Base-by-base conservation (phyloP, 306 rosid species). In the Vachellia pachyceras region DNA sequence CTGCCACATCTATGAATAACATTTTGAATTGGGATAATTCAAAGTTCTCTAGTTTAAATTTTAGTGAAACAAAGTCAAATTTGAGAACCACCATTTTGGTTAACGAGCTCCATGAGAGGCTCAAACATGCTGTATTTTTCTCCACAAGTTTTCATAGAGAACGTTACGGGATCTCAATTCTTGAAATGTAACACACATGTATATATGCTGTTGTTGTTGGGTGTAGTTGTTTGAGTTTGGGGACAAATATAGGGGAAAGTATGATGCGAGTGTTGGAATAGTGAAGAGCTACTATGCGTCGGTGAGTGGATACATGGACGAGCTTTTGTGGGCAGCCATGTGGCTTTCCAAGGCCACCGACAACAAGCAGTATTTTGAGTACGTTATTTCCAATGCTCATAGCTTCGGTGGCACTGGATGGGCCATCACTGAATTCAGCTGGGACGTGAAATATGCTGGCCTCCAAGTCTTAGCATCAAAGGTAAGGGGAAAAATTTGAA, bases 321-420 rank as follows among this genome's bases (percentile, higher is more conserved):
- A 96, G 86, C 73, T 96, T 89, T 79, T 95, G 82, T 95, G 99
- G 99, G 99, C 88, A 70, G 98, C 93, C 82, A 65, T 89, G 96
- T 96, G 99, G 99, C 86, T 96, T 0, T 92, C 92, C 84, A 92
- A 88, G 22, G 97, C 99, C 97, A 96, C 99, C 94, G 97, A 94
- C 97, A 96, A 81, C 14, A 69, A 84, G 42, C 83, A 80, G 60
- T 92, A 93, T 84, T 76, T 90, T 69, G 82, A 84, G 8, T 96
- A 92, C 37, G 69, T 94, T 7, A 77, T 91, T 68, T 81, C 90
- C 41, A 88, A 92, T 29, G 97, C 95, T 82, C 82, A 87, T 15
- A 33, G 80, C 80, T 90, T 96, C 82, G 99, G 99, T 85, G 99
- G 99, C 78, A 92, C 76, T 74, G 93, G 89, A 52, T 96, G 99